These are phyloP conservation scores for Lactifluus subvellereus DNA, from an alignment of 768 basidiomycete genomes.

Conservation along the genomic window DNA sequence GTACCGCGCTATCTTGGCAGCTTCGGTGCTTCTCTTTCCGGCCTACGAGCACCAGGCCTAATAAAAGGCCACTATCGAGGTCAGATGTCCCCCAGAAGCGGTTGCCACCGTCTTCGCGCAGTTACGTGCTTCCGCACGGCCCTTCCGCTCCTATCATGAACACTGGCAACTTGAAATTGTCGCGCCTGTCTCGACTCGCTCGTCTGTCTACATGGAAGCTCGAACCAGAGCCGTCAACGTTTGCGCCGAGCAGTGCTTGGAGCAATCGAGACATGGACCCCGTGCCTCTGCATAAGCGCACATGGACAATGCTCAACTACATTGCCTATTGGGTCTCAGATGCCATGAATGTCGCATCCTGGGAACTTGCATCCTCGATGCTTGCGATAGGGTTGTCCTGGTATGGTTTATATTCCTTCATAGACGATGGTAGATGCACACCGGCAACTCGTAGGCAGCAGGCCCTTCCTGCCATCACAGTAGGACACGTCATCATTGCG, in stretches of 20 bases:
- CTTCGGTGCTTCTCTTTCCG: background rate
- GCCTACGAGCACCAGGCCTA: background rate
- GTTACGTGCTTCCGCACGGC: background rate
- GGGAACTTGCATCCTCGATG: slow-evolving; percentile 71
- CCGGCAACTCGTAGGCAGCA: slow-evolving; percentile 43
- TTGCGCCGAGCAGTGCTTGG: slow-evolving; percentile 56
- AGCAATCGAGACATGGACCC: slow-evolving; percentile 76
- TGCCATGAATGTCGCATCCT: slow-evolving; percentile 29
- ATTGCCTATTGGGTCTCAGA: slow-evolving; percentile 51
- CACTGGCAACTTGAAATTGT: background rate
- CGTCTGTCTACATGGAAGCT: slow-evolving; percentile 43
- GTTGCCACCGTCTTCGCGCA: background rate
- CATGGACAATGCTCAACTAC: slow-evolving; percentile 66
- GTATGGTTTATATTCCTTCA: slow-evolving; percentile 30
- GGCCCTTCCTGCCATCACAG: slow-evolving; percentile 61
- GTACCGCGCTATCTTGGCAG: background rate
- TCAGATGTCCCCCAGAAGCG: background rate
- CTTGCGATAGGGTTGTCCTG: slow-evolving; percentile 70
- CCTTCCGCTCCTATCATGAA: background rate
- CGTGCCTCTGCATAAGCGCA: slow-evolving; percentile 52
- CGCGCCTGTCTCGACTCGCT: background rate
- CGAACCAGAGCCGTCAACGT: slow-evolving; percentile 46
- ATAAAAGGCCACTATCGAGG: background rate
- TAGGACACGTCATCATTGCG: slow-evolving; percentile 68
- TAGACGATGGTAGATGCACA: background rate